These are phyloP conservation scores for Clonostachys sp. DNA, from an alignment of 2,329 filamentous ascomycete species.

Conservation along the genomic window DNA sequence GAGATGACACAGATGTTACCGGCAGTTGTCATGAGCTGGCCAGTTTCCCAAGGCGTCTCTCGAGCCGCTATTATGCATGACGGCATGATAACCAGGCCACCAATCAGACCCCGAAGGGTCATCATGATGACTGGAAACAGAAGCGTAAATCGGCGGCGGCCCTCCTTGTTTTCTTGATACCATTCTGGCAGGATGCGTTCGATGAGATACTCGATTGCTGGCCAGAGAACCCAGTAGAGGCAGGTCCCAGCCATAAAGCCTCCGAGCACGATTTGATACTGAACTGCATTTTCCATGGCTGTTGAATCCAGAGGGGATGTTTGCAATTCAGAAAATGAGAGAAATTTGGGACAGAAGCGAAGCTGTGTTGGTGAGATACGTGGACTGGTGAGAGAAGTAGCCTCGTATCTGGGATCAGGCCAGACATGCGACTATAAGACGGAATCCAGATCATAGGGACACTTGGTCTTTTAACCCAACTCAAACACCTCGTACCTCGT, in stretches of 20 bases:
- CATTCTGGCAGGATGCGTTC: constrained; percentile 3
- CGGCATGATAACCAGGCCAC: constrained; percentile 2
- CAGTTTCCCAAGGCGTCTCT: constrained; percentile 12
- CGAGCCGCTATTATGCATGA: constrained; percentile 9
- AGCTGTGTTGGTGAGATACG: too few relatives aligned
- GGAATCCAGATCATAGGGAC: too few relatives aligned
- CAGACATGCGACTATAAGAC: too few relatives aligned
- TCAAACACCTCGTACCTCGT: too few relatives aligned
- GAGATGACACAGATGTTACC: constrained; percentile 14
- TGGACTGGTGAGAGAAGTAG: too few relatives aligned
- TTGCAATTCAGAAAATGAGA: too few relatives aligned
- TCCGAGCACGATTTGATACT: constrained; percentile 9
- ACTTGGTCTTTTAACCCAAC: too few relatives aligned
- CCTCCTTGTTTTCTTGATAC: constrained; percentile 7
- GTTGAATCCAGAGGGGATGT: background rate
- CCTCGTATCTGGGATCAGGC: too few relatives aligned
- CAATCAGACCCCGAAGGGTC: constrained; percentile 6
- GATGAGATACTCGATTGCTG: constrained; percentile 6
- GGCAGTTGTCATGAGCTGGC: constrained; percentile 7
- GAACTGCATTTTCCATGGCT: background rate
- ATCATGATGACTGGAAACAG: constrained; percentile 10
- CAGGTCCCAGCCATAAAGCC: constrained; percentile 7
- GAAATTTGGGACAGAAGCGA: too few relatives aligned
- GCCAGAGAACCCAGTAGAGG: constrained; percentile 12
- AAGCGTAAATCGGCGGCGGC: background rate